Evolutionary conservation across 2,329 filamentous ascomycete genomes (phyloP), one percentile per base, ranked within the genome.

Genomic region (Colletotrichum lupini): DNA sequence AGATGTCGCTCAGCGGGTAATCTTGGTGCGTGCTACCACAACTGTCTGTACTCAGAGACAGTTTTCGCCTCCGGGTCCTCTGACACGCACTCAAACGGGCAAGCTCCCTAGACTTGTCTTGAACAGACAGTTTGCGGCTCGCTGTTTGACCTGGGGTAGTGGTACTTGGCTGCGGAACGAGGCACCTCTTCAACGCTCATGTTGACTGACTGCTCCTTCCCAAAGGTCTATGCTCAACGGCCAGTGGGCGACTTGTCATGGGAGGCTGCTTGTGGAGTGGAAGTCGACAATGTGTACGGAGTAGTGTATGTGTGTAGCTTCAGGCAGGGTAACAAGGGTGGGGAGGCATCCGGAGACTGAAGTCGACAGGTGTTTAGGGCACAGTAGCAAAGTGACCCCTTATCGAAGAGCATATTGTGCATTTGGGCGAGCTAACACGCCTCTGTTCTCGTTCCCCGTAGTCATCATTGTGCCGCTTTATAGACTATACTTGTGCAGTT

Each of bases 101-200:
- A 63, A 37, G 22, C 24, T 24, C 28, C 32, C 55, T 61, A 37
- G n/a, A 32, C 22, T 56, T n/a, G 60, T 35, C 28, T 28, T 26
- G 24, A 12, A 9, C 30, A 58, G 52, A n/a, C 55, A 46, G 19
- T 66, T 63, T 37, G 52, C 55, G 28, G 62, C 42, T 55, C 30
- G 52, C 24, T 55, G 49, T 32, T 57, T 28, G 56, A 19, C 37
- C 14, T 14, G 22, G 28, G 30, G 3, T 8, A 62, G 55, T 56
- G 30, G 49, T 24, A 49, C 30, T 32, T 11, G 30, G 49, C 53
- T 46, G 22, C 32, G 59, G 56, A 46, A 72, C 22, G 30, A 30
- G 67, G 68, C 62, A 62, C 62, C 68, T 72, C 28, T 67, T 30
- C 62, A 57, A 61, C 68, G 42, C 46, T 22, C 24, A 11, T 59